Conservation (phyloP, 129 eudicot species). For the Arctium lappa region DNA sequence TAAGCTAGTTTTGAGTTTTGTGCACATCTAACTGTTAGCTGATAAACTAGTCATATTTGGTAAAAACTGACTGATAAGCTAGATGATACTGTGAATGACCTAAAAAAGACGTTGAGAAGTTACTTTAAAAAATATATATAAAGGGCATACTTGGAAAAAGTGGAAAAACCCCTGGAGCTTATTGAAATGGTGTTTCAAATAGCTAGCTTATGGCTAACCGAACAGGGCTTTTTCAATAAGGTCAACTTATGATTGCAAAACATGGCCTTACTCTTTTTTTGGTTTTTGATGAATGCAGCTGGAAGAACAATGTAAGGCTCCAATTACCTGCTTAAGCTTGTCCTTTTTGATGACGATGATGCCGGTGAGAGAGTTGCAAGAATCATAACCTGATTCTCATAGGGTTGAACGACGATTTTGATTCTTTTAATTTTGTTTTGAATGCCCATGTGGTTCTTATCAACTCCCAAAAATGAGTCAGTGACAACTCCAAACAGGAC, state of each 20-base stretch:
- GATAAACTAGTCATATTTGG: neutral
- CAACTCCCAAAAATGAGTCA: slow-evolving; percentile 5
- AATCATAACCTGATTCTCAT: slow-evolving; percentile 6
- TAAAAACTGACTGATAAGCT: too few relatives aligned
- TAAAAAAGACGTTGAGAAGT: neutral
- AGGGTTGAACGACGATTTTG: slow-evolving; percentile 17
- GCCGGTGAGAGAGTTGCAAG: slow-evolving; percentile 18
- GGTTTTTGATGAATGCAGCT: slow-evolving; percentile 42
- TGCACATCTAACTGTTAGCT: neutral
- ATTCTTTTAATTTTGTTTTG: slow-evolving; percentile 20
- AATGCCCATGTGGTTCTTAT: slow-evolving; percentile 21
- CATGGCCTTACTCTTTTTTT: neutral
- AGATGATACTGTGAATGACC: neutral
- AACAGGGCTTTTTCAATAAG: neutral
- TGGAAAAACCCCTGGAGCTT: neutral
- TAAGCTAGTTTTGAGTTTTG: too few relatives aligned
- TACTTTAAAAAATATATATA: neutral
- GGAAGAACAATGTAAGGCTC: slow-evolving; percentile 91
- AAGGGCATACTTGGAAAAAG: neutral
- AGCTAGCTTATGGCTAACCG: neutral
- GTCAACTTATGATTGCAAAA: neutral
- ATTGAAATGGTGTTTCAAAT: neutral
- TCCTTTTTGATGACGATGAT: slow-evolving; percentile 6
- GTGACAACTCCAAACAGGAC: slow-evolving; percentile 14
- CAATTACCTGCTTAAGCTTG: slow-evolving; percentile 75